phyloP scores from a whole-genome alignment of 2,329 filamentous ascomycete genomes.

The Epichloe gansuensis region DNA sequence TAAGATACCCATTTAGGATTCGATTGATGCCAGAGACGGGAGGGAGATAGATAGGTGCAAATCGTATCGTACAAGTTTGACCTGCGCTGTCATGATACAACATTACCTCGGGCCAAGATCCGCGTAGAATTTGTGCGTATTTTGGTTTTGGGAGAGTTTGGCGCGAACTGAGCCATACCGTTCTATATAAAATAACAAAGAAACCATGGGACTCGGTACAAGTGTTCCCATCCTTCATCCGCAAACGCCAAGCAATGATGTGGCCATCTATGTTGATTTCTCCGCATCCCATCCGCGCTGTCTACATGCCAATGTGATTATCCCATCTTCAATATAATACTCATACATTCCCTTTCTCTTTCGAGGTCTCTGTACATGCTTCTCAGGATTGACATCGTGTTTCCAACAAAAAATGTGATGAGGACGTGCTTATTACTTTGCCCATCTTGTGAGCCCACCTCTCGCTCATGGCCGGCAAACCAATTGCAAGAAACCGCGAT shows the following conservation, averaged over 20 bases:
- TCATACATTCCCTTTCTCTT: not conserved
- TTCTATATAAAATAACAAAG: not conserved
- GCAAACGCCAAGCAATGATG: slow-evolving; percentile 4
- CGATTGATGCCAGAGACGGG: too few species aligned
- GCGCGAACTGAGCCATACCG: not conserved
- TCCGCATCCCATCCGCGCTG: not conserved
- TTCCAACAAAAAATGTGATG: not conserved
- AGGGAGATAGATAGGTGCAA: too few species aligned
- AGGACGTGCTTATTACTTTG: too few species aligned
- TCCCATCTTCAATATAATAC: not conserved
- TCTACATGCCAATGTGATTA: not conserved
- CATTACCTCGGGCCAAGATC: too few species aligned
- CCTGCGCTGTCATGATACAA: too few species aligned
- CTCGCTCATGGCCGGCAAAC: too few species aligned
- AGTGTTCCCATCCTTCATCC: not conserved
- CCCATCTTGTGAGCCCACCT: too few species aligned
- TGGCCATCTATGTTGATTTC: not conserved
- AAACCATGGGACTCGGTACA: not conserved
- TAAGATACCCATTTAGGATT: too few species aligned
- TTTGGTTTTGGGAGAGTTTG: not conserved
- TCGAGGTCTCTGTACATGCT: not conserved
- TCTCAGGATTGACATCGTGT: not conserved
- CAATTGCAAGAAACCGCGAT: not conserved
- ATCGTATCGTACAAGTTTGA: too few species aligned
- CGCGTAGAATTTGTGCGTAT: too few species aligned